Evolutionary conservation across 2,329 filamentous ascomycete species (phyloP), one percentile per base, ranked within the genome.

Genomic region (Fusarium albidum): DNA sequence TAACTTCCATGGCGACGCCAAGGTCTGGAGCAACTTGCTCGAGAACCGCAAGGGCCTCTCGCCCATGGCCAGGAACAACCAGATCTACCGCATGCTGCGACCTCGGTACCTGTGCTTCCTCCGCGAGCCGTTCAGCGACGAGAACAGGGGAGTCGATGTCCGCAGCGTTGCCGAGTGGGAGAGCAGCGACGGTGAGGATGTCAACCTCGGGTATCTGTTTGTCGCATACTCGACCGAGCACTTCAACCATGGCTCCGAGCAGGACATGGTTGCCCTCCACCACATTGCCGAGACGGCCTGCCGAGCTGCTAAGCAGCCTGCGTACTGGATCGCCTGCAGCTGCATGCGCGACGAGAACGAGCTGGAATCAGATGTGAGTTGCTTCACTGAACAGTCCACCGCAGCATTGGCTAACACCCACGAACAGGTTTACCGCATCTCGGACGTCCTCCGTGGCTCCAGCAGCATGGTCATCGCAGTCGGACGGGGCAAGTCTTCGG

Each of bases 11-110:
- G 65, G 65, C 9, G 51, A 60, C 38, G 59, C 63, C 35, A 67
- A 67, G 42, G 64, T 67, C 9, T 67, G 65, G 65, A 67, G 61
- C 29, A 67, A 67, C 39, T 33, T 65, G 25, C 59, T 66, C n/a
- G 65, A 67, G 45, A 66, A 67, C 37, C 52, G 46, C 18, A 67
- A 63, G 26, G 65, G 62, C 9, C 26, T 63, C 2, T 55, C 61
- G 10, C 47, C 61, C 12, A 49, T 63, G 51, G 53, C 53, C 14
- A 55, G 65, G 3, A 65, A 63, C 31, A 68, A 66, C 11, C 50
- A 64, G 13, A 39, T 59, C 12, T 68, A 68, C 42, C 61, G 55
- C 10, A 52, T 64, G 54, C 3, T 68, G 15, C 45, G 59, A 6
- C 65, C 65, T 32, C 63, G 65, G 5, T 64, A 65, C 35, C 48